These are phyloP conservation scores for Mortierella sp. DNA, from an alignment of 371 early-diverging fungal genomes.

Conservation along the genomic window DNA sequence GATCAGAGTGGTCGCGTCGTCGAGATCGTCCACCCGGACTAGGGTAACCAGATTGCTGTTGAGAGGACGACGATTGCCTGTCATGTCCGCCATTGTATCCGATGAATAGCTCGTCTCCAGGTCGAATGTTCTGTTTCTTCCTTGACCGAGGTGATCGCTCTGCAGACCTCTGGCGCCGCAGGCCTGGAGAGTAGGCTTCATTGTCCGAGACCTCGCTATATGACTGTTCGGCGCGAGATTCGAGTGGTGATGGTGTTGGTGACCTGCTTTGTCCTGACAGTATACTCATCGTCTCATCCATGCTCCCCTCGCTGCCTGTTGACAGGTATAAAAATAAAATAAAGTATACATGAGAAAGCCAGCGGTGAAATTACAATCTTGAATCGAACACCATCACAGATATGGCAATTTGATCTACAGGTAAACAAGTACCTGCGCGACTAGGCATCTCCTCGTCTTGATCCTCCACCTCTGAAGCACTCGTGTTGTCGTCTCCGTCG, in stretches of 20 bases:
- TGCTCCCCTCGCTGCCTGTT: slow-evolving; percentile 41
- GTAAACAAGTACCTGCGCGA: slow-evolving; percentile 35
- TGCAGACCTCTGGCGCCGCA: slow-evolving; percentile 20
- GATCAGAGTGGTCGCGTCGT: slow-evolving; percentile 1
- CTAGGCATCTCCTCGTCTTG: slow-evolving; percentile 34
- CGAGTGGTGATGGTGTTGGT: slow-evolving; percentile 46
- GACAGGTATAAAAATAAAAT: not conserved
- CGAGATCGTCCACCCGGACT: slow-evolving; percentile 18
- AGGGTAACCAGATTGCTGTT: slow-evolving; percentile 22
- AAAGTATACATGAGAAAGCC: not conserved
- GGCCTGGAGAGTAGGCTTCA: slow-evolving; percentile 14
- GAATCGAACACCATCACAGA: too few species aligned
- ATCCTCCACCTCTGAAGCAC: slow-evolving; percentile 41
- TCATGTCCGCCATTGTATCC: slow-evolving; percentile 28
- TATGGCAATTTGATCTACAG: too few species aligned
- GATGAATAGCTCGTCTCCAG: slow-evolving; percentile 44
- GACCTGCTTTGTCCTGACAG: slow-evolving; percentile 42
- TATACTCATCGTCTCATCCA: slow-evolving; percentile 49
- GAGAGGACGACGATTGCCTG: slow-evolving; percentile 21
- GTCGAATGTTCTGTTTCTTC: slow-evolving; percentile 35
- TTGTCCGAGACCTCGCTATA: slow-evolving; percentile 42
- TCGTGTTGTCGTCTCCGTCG: slow-evolving; percentile 33
- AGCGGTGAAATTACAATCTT: not conserved
- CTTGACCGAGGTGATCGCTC: slow-evolving; percentile 36
- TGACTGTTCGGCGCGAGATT: slow-evolving; percentile 30